Evolutionary conservation across 257 asterid species (phyloP), one percentile per base, ranked within the genome.

Genomic region (Marsdenia floribunda): DNA sequence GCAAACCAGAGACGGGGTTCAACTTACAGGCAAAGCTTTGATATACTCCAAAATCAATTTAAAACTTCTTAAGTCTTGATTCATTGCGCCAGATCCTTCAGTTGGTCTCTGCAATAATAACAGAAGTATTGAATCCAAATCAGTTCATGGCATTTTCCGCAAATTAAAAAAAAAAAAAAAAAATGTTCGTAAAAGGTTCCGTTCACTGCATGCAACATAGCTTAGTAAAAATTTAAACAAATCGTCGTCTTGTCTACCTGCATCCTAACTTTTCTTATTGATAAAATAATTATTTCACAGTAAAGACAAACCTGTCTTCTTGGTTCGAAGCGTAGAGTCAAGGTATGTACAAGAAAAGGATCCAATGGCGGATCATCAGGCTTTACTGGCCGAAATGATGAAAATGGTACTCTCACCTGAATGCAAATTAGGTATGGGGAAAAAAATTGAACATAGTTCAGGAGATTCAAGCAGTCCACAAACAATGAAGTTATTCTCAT

Each of bases 391-490:
- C 98, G 88, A 81, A 94, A 94, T 21, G 91, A 80, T 57, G 98
- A 94, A 90, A 94, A 92, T 15, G 98, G 97, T 64, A 94, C 93
- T 84, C 98, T 90, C 71, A 94, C 97, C 98, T 94, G 89, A 70
- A 78, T 63, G 24, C 70, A 70, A 47, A 33, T 67, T 35, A 59
- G 37, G 72, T 26, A 58, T 54, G 50, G 47, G 54, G 50, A 50
- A 50, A 77, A 69, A 6, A 11, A 69, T 19, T 59, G 3, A 79
- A 60, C 47, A 71, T 33, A 37, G 3, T 10, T 21, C 3, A 71
- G 47, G 12, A 54, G 37, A 19, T 8, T 67, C 6, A 54, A 52
- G 54, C 70, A 46, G 33, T 35, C 61, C 35, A 70, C 24, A 26
- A 29, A 52, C 64, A 42, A 75, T 26, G 6, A 38, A 58, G 47